phyloP scores from a whole-genome alignment of 257 asterid genomes.

The Voacanga thouarsii region DNA sequence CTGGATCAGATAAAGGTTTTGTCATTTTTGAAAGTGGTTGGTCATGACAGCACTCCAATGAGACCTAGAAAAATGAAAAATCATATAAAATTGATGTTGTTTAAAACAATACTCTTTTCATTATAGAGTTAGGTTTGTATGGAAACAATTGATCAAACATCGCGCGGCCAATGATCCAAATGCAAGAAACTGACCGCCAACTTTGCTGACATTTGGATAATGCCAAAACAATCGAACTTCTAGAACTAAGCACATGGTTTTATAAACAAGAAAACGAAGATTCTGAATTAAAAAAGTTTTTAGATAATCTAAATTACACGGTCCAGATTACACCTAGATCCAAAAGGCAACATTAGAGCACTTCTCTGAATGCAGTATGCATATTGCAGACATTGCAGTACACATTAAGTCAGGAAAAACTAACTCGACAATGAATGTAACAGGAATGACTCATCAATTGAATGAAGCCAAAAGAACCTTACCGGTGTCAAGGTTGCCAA shows the following conservation, averaged over 20 bases:
- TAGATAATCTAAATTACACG: background rate
- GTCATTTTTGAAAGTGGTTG: background rate
- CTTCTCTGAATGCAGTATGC: no score
- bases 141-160: background rate
- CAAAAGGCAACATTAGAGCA: background rate
- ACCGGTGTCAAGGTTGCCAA: conserved; percentile 81
- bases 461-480: background rate
- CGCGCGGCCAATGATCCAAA: background rate
- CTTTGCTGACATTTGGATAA: background rate
- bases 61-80: conserved; percentile 1
- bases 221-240: background rate
- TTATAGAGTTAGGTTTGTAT: background rate
- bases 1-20: conserved; percentile 6
- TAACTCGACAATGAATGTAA: background rate
- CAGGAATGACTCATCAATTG: background rate
- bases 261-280: background rate
- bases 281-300: no score
- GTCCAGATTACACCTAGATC: background rate
- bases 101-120: background rate
- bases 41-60: background rate
- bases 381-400: no score
- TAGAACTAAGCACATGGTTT: background rate
- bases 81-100: background rate
- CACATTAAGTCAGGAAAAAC: background rate
- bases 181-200: background rate